phyloP scores from a whole-genome alignment of 1,284 basidiomycete genomes.

The Ceratobasidium sp. region DNA sequence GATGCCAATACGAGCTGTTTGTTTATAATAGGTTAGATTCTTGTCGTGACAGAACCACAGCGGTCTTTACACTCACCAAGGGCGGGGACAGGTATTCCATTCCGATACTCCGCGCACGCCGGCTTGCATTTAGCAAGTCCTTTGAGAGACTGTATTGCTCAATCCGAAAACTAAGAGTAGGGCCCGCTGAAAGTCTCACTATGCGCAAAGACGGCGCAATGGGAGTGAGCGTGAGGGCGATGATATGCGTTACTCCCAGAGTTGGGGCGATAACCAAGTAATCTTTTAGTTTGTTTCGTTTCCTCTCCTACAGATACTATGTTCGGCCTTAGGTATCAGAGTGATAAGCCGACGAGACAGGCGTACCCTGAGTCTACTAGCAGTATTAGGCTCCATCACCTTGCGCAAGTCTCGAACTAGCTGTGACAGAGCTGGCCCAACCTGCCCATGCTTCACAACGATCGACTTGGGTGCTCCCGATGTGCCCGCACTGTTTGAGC shows the following conservation, averaged over 20 bases:
- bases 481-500: conserved; percentile 44
- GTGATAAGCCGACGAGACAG: not conserved
- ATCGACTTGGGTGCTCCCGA: conserved; percentile 62
- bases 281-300: conserved; percentile 92
- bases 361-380: conserved; percentile 81
- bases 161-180: conserved; percentile 92
- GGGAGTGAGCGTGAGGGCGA: conserved; percentile 89
- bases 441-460: conserved; percentile 94
- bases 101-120: conserved; percentile 75
- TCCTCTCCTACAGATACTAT: conserved; percentile 71
- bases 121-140: conserved; percentile 74
- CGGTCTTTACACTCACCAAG: conserved; percentile 62
- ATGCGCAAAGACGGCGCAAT: conserved; percentile 87
- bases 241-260: conserved; percentile 89
- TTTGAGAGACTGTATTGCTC: conserved; percentile 91
- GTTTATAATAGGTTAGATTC: conserved; percentile 8
- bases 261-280: conserved; percentile 92
- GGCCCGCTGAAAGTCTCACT: conserved; percentile 88
- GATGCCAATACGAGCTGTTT: conserved; percentile 74
- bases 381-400: conserved; percentile 99
- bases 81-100: conserved; percentile 88
- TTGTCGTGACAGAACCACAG: conserved; percentile 1
- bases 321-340: conserved; percentile 14
- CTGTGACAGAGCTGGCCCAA: conserved; percentile 85
- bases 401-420: conserved; percentile 92